Conservation (phyloP, 305 asterid species). For the Withania somnifera region DNA sequence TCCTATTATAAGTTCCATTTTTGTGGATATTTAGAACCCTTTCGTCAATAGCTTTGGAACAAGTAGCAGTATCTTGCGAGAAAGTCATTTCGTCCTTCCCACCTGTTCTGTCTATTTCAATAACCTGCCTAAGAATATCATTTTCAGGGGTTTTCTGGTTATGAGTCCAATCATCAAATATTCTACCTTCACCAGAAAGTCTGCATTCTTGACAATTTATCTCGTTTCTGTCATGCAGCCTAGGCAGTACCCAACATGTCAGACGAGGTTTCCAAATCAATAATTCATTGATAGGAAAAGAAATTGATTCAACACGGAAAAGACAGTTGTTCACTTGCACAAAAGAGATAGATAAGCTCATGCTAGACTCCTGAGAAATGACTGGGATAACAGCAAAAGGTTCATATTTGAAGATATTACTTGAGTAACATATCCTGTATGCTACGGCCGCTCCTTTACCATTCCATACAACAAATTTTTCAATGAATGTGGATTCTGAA, state of each 20-base stretch:
- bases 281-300: constrained; percentile 45
- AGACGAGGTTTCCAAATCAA: constrained; percentile 69
- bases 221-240: constrained; percentile 24
- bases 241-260: constrained; percentile 59
- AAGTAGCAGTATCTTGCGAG: constrained; percentile 1
- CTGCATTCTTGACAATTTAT: constrained; percentile 30
- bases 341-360: constrained; percentile 38
- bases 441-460: constrained; percentile 52
- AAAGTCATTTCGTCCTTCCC: constrained; percentile 9
- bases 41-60: constrained; percentile 15
- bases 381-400: constrained; percentile 48
- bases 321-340: constrained; percentile 37
- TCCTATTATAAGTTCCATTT: constrained; percentile 20
- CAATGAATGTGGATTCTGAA: constrained; percentile 30
- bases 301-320: constrained; percentile 59
- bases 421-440: constrained; percentile 51
- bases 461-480: constrained; percentile 69
- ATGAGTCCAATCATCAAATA: constrained; percentile 41
- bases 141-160: constrained; percentile 19
- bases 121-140: constrained; percentile 17
- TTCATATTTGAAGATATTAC: constrained; percentile 38
- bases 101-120: constrained; percentile 9
- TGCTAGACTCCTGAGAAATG: constrained; percentile 26
- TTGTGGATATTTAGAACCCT: constrained; percentile 9
- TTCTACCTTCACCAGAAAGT: constrained; percentile 43